phyloP scores from a whole-genome alignment of 345 rosid genomes.

The Populus deltoides region DNA sequence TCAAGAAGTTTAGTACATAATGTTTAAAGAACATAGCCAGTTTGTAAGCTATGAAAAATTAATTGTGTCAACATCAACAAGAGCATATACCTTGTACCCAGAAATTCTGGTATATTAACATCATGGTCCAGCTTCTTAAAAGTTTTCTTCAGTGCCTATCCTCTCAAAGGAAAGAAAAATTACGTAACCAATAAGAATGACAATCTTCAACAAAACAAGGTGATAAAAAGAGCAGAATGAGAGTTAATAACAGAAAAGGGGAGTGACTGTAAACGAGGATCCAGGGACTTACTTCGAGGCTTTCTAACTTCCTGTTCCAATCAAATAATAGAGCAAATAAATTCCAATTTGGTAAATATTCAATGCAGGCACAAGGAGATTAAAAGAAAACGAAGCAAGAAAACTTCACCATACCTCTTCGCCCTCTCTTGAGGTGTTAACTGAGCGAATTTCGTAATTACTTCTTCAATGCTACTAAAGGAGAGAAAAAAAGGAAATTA shows the following conservation, averaged over 20 bases:
- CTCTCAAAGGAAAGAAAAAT: constrained; percentile 16
- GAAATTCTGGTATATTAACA: constrained; percentile 30
- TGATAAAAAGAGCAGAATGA: neutral
- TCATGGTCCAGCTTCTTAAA: constrained; percentile 36
- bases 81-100: constrained; percentile 19
- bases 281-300: constrained; percentile 31
- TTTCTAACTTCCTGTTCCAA: constrained; percentile 33
- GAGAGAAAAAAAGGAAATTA: neutral
- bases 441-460: constrained; percentile 26
- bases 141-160: constrained; percentile 30
- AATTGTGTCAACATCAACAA: neutral
- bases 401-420: constrained; percentile 17
- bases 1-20: neutral
- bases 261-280: neutral
- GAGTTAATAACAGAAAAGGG: neutral
- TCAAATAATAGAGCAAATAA: neutral
- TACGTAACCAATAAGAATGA: neutral
- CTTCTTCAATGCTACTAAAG: constrained; percentile 24
- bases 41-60: neutral
- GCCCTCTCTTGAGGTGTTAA: constrained; percentile 34
- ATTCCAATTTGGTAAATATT: neutral
- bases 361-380: neutral
- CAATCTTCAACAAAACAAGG: neutral
- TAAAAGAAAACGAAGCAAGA: neutral
- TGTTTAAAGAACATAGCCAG: too few relatives aligned